phyloP scores from a whole-genome alignment of 345 rosid genomes.

The Abelmoschus esculentus region DNA sequence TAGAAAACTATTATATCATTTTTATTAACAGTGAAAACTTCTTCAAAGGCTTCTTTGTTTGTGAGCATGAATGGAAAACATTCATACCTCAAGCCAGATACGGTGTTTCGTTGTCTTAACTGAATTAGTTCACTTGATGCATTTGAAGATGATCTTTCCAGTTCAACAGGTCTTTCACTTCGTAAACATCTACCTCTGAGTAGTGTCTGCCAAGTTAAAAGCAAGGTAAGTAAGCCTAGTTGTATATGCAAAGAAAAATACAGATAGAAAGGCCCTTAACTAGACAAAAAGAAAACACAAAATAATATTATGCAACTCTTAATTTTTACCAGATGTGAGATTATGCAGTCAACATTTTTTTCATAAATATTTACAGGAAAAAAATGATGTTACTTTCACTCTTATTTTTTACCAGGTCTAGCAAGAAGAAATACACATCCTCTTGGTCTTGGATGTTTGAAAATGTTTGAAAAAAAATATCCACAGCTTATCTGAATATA shows the following conservation, averaged over 20 bases:
- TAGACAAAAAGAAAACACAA: neutral
- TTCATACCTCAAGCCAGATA: conserved; percentile 82
- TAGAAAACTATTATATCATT: neutral
- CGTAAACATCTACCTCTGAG: conserved; percentile 94
- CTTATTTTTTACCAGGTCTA: too few relatives aligned
- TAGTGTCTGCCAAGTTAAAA: conserved; percentile 51
- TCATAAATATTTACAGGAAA: neutral
- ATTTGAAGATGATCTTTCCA: conserved; percentile 65
- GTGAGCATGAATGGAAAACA: neutral
- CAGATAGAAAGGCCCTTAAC: neutral
- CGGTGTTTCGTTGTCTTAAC: conserved; percentile 81
- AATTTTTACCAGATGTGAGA: neutral
- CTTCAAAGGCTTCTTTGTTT: neutral
- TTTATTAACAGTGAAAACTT: neutral
- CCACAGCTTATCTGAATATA: neutral
- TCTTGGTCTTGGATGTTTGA: too few relatives aligned
- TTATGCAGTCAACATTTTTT: neutral
- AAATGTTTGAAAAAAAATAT: neutral
- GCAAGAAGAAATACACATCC: too few relatives aligned
- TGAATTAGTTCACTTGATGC: conserved; percentile 85
- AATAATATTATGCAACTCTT: neutral
- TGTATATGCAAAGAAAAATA: neutral
- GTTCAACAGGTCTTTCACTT: conserved; percentile 71
- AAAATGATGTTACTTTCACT: neutral
- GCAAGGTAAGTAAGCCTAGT: conserved; percentile 13